phyloP scores from a whole-genome alignment of 2,329 filamentous ascomycete genomes.

The Pseudocercospora eumusae region DNA sequence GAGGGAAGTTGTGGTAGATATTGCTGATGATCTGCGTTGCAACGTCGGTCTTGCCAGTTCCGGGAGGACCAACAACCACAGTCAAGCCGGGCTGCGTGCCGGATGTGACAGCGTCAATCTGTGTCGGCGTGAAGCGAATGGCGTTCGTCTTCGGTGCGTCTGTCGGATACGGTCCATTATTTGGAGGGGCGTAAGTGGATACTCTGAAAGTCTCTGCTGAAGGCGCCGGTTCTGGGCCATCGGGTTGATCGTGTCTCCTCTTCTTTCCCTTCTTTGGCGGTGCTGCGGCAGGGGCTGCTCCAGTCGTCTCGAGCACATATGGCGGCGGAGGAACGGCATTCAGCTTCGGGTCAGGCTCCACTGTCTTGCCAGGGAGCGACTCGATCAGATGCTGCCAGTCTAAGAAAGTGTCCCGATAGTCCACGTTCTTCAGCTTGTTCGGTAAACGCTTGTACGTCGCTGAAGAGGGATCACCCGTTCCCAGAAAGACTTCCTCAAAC shows the following conservation, averaged over 20 bases:
- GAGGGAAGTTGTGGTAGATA: constrained; percentile 95
- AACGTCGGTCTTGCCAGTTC: constrained; percentile 98
- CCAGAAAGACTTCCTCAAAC: constrained; percentile 97
- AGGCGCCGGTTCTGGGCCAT: constrained; percentile 60
- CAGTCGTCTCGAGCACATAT: constrained; percentile 70
- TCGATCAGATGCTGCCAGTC: constrained; percentile 93
- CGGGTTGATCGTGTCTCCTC: constrained; percentile 73
- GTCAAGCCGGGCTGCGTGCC: constrained; percentile 93
- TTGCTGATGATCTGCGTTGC: constrained; percentile 98
- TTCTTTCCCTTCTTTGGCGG: constrained; percentile 71
- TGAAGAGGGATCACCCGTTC: constrained; percentile 87
- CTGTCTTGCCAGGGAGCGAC: constrained; percentile 80
- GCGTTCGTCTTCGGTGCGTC: constrained; percentile 79
- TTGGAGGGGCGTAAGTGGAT: constrained; percentile 85
- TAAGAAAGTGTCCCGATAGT: constrained; percentile 92
- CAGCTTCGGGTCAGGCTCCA: constrained; percentile 74
- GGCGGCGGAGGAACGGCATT: constrained; percentile 79
- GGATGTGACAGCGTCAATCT: constrained; percentile 89
- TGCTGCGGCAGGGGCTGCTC: constrained; percentile 50
- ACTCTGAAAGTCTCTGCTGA: constrained; percentile 72
- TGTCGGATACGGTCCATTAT: constrained; percentile 84
- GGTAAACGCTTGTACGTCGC: constrained; percentile 82
- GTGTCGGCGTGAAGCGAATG: constrained; percentile 85
- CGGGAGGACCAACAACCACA: constrained; percentile 89
- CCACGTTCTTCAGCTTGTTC: constrained; percentile 74